Evolutionary conservation across 768 basidiomycete species (phyloP), one percentile per base, ranked within the genome.

Genomic region (Boletus rex-veris): DNA sequence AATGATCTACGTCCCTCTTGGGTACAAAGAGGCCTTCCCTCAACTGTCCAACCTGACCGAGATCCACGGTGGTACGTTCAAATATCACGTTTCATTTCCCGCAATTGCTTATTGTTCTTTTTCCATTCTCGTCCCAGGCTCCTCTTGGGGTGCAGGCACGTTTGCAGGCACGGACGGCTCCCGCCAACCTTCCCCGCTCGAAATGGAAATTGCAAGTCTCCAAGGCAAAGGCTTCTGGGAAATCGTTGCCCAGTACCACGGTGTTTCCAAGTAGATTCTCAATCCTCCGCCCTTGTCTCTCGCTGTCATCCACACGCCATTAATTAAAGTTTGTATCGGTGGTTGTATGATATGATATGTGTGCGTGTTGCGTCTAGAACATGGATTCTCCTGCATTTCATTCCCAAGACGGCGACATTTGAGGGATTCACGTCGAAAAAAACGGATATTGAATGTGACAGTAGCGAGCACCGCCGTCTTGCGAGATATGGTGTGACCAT

Each of bases 141-240:
- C 86, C 18, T 80, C 91, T 1, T 94, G 85, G 82, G 91, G 91
- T 58, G 84, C 88, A n/a, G 89, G 86, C 43, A 86, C 86, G 31
- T 74, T 81, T 60, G 76, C 85, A 12, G 76, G 74, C 41, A 64
- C 70, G 9, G 77, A 79, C 54, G 85, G 84, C 26, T 73, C 79
- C 15, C 84, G 87, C 59, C 78, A 82, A 61, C 86, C 87, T 19
- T 75, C 75, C 7, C 61, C 71, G 7, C 74, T 85, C 37, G 85
- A 88, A 67, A 59, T 80, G 41, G 77, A 81, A 61, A 74, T 85
- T 21, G 85, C 83, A 11, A 66, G 65, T 14, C 70, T 82, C 48
- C 85, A 87, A 54, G 85, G 85, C 18, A 75, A 77, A 58, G 52
- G 68, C 12, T 86, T 86, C 71, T 81, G 75, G 64, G 75, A 80